Percentiles rank a stretch among this genome's conserved stretches.
Conservation (phyloP, 2,329 filamentous ascomycete species). For the Cladosporium phlei region DNA sequence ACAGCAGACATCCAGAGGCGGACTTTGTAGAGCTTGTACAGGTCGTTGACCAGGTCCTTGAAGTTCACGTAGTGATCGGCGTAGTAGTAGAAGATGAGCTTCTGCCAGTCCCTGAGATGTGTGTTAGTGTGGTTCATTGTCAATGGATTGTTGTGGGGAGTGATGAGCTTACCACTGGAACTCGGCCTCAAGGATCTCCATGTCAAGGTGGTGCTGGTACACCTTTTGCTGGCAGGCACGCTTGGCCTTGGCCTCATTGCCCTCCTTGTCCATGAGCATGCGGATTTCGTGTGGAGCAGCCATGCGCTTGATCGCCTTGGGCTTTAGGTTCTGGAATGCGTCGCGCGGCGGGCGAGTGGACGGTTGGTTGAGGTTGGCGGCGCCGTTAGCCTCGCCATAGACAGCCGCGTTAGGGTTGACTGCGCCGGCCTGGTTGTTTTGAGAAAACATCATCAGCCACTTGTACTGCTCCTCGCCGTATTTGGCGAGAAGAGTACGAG, state of each 20-base stretch:
- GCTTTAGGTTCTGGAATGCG: slow-evolving; percentile 64
- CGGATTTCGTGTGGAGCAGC: slow-evolving; percentile 89
- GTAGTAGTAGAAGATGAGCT: slow-evolving; percentile 98
- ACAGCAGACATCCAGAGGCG: slow-evolving; percentile 99
- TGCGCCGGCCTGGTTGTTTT: slow-evolving; percentile 31
- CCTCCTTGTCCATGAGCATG: slow-evolving; percentile 88
- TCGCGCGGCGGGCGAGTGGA: slow-evolving; percentile 27
- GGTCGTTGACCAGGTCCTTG: slow-evolving; percentile 91
- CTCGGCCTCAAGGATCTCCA: slow-evolving; percentile 98
- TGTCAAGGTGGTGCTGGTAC: slow-evolving; percentile 85
- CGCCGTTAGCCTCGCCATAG: slow-evolving; percentile 24
- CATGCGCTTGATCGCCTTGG: slow-evolving; percentile 93
- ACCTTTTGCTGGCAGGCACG: slow-evolving; percentile 95
- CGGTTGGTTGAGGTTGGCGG: slow-evolving; percentile 16
- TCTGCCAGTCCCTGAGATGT: slow-evolving; percentile 83
- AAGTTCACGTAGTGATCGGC: slow-evolving; percentile 98
- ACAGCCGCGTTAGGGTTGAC: slow-evolving; percentile 32
- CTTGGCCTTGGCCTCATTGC: slow-evolving; percentile 95
- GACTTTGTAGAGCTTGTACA: slow-evolving; percentile 99
- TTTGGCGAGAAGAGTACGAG: slow-evolving; percentile 83
- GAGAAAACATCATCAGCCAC: slow-evolving; percentile 97
- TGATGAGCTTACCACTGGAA: slow-evolving; percentile 81
- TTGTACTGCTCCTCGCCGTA: slow-evolving; percentile 95
- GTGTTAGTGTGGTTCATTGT: neutral
- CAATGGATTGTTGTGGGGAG: neutral